Conservation (phyloP, 257 asterid genomes). For the Jacaranda mimosifolia region DNA sequence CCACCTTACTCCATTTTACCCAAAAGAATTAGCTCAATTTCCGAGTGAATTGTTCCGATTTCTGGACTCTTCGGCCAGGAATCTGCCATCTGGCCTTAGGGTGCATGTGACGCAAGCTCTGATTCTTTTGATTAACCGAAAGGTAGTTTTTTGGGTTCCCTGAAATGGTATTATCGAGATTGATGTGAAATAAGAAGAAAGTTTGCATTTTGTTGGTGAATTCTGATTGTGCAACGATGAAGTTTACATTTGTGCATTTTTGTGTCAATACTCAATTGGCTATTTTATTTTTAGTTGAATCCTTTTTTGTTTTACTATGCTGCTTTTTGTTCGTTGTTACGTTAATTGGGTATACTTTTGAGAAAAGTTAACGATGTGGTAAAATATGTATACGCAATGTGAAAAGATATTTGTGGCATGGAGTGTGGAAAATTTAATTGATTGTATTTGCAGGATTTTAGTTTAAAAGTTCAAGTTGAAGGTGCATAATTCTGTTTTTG, state of each 20-base stretch:
- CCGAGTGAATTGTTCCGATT: slow-evolving; percentile 73
- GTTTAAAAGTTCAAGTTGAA: background rate
- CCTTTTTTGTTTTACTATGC: background rate
- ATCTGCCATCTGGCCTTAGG: slow-evolving; percentile 76
- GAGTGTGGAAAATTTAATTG: background rate
- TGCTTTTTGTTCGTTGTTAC: background rate
- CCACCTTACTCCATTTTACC: slow-evolving; percentile 80
- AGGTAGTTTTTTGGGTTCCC: slow-evolving; percentile 49
- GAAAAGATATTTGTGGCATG: background rate
- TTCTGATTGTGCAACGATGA: too few relatives aligned
- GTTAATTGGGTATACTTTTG: background rate
- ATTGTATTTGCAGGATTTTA: background rate
- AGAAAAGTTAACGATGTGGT: background rate
- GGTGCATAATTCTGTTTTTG: background rate
- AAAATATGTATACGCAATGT: background rate
- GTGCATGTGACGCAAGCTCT: slow-evolving; percentile 75
- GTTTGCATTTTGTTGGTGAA: background rate
- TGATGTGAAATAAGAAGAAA: background rate
- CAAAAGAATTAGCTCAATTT: slow-evolving; percentile 51
- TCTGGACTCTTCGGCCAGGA: slow-evolving; percentile 65
- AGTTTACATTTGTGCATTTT: too few relatives aligned
- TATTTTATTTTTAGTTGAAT: background rate
- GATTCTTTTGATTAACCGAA: slow-evolving; percentile 72
- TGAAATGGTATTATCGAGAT: slow-evolving; percentile 9
- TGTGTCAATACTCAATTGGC: too few relatives aligned